Base-by-base conservation (phyloP, 305 asterid species). In the Ilex paraguariensis region DNA sequence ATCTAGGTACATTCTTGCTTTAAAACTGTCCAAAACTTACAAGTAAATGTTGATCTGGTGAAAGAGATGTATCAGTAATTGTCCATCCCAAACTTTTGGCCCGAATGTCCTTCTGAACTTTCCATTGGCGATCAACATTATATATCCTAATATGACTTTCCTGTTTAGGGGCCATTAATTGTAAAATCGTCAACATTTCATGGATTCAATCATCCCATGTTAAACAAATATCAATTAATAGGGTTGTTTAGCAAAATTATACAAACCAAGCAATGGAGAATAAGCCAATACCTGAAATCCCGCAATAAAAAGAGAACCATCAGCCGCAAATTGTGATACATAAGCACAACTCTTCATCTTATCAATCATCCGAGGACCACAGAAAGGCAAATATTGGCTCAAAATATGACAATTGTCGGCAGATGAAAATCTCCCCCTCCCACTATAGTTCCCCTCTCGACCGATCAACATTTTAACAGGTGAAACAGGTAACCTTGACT, bases 291-390 rank as follows among this genome's bases (percentile, higher is more conserved):
- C 99, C 99, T 93, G 97, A 82, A 87, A 90, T 59, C 92, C 95
- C n/a, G 97, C 95, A 66, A 90, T 80, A 61, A 93, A 88, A 55
- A 90, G 85, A 67, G 97, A 87, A 51, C 99, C 99, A 59, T 90
- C 97, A 13, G 73, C 73, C 0, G 99, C 90, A 82, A 87, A 90
- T 59, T 90, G 99, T 17, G 99, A 87, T 21, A 87, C 84, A 54
- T 90, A 93, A 10, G 85, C 83, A 66, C 85, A 67, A 52, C 92
- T 90, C 14, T 51, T 70, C 95, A 84, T 83, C 79, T 62, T 71
- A 70, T 93, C 96, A 7, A 93, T 36, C 55, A 72, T 73, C 6
- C 77, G 57, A 54, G 99, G 99, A 44, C 85, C 80, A 54, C 67
- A 16, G 54, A 79, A 70, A 1, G 99, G 99, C 67, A 87, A 75